Conservation (phyloP, 345 rosid species). For the Eucalyptus marginata region DNA sequence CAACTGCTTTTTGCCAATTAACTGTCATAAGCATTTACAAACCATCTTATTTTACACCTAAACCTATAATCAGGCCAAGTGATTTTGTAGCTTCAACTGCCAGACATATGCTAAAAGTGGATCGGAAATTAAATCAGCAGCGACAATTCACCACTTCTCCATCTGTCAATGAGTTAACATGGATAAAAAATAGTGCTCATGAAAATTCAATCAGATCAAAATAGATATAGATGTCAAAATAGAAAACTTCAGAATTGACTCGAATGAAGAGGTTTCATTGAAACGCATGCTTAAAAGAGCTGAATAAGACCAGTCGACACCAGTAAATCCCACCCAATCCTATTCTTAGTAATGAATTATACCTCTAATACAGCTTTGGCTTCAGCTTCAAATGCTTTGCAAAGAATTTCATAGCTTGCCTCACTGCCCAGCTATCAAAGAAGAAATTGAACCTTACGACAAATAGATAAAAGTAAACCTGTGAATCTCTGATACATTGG, state of each 20-base stretch:
- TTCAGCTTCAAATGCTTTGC: constrained; percentile 69
- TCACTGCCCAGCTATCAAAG: constrained; percentile 30
- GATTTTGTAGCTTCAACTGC: not conserved
- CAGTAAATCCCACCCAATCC: not conserved
- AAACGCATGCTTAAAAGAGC: not conserved
- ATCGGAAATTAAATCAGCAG: not conserved
- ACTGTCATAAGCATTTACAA: not conserved
- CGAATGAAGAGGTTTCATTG: not conserved
- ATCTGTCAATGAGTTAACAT: not conserved
- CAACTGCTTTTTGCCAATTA: not conserved
- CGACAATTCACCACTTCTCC: not conserved
- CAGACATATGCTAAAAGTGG: not conserved
- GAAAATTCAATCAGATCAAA: not conserved
- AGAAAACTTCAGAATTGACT: not conserved
- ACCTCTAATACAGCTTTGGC: constrained; percentile 65
- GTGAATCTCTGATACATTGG: not conserved
- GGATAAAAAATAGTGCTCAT: not conserved
- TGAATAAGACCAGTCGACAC: not conserved
- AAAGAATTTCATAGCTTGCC: constrained; percentile 74
- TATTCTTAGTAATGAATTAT: not conserved
- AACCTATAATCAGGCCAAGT: not conserved
- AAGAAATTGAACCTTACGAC: not conserved
- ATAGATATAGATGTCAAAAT: not conserved
- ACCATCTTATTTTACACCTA: not conserved
- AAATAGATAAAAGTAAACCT: not conserved